Conservation (phyloP, 805 yeast species). For the Candida insectorum region DNA sequence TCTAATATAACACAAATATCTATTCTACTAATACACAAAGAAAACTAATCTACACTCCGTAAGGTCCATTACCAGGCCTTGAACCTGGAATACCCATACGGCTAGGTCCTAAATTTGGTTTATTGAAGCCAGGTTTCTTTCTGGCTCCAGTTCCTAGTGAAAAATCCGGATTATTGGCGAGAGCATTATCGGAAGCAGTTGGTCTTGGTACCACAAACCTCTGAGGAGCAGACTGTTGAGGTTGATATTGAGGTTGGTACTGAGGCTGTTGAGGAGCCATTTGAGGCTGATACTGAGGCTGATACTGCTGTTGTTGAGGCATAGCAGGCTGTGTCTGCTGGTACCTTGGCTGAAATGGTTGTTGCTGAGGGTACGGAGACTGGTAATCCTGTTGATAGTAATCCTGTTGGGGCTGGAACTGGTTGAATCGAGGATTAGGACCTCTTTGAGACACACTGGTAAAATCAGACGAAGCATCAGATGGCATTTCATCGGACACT, state of each 20-base stretch:
- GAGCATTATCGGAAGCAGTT: slow-evolving; percentile 36
- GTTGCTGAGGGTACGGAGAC: slow-evolving; percentile 14
- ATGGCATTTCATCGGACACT: slow-evolving; percentile 12
- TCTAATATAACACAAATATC: neutral
- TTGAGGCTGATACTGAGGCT: slow-evolving; percentile 8
- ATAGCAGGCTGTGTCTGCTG: slow-evolving; percentile 14
- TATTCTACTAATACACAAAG: slow-evolving; percentile 5
- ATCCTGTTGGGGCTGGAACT: slow-evolving; percentile 14
- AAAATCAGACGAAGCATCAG: slow-evolving; percentile 58
- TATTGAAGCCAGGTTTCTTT: slow-evolving; percentile 10
- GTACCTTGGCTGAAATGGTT: slow-evolving; percentile 14
- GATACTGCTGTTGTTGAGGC: slow-evolving; percentile 14
- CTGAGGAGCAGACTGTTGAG: slow-evolving; percentile 6
- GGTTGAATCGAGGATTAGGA: slow-evolving; percentile 50
- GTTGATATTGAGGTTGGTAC: slow-evolving; percentile 8
- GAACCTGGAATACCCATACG: slow-evolving; percentile 8
- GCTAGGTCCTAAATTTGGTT: slow-evolving; percentile 6
- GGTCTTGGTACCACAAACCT: slow-evolving; percentile 22
- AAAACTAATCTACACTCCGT: slow-evolving; percentile 1
- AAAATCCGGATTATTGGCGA: slow-evolving; percentile 40
- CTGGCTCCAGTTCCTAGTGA: slow-evolving; percentile 21
- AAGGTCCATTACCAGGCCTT: no score
- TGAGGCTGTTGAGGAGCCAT: neutral
- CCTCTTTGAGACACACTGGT: slow-evolving; percentile 80
- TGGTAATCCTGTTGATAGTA: slow-evolving; percentile 10